A percentile compares a stretch with the other conserved stretches of the same genome.
Evolutionary conservation across 345 rosid genomes (phyloP).

Genomic region (Ailanthus altissimus): DNA sequence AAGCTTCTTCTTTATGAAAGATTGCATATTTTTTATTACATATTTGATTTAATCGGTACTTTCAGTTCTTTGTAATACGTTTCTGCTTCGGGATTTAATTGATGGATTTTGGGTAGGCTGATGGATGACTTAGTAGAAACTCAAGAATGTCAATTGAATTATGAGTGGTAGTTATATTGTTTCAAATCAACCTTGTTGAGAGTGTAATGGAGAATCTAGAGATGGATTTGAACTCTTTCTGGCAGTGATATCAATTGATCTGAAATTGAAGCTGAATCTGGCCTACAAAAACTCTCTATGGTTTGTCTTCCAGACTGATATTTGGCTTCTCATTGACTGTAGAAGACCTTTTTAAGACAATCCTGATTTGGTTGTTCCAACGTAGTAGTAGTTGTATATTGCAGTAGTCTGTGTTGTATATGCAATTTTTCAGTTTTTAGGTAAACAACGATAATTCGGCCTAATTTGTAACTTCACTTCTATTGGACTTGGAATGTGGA

Average conservation of each 20-base stretch:
- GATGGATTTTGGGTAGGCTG: not conserved
- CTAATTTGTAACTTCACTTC: not conserved
- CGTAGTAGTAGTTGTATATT: not conserved
- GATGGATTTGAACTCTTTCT: not conserved
- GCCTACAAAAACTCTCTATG: not conserved
- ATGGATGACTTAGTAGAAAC: not conserved
- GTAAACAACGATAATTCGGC: not conserved
- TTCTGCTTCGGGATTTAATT: not conserved
- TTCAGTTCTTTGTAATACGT: not conserved
- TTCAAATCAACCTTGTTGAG: not conserved
- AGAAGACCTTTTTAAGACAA: not conserved
- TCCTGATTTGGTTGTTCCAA: not conserved
- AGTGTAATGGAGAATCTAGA: not conserved
- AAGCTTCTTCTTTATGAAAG: conserved; percentile 27
- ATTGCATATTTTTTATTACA: not conserved
- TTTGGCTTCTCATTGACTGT: not conserved
- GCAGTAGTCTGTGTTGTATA: not conserved
- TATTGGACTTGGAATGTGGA: conserved; percentile 1
- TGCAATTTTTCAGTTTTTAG: no score
- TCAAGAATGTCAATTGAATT: not conserved
- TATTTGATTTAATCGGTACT: not conserved
- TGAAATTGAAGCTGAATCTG: not conserved
- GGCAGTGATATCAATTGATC: not conserved
- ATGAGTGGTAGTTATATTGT: not conserved
- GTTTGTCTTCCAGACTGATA: not conserved